phyloP scores from a whole-genome alignment of 2,329 filamentous ascomycete species.

The Cordyceps cicadae region DNA sequence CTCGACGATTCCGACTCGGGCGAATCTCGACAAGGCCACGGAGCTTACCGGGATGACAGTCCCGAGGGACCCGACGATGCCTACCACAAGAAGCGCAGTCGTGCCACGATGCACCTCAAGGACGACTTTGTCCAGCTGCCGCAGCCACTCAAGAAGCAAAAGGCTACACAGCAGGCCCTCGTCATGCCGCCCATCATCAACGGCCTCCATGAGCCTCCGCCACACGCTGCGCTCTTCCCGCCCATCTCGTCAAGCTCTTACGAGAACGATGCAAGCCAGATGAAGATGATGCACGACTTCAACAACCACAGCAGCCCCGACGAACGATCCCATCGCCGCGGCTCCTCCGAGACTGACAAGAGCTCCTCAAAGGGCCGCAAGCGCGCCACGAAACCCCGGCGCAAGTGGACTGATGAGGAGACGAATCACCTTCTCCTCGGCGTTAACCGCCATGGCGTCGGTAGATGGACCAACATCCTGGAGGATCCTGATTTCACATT shows the following conservation, averaged over 20 bases:
- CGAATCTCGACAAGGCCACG: constrained; percentile 34
- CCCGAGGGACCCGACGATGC: constrained; percentile 36
- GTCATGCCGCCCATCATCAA: constrained; percentile 58
- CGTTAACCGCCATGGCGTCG: constrained; percentile 54
- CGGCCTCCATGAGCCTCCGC: constrained; percentile 54
- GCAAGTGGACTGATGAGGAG: constrained; percentile 58
- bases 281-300: constrained; percentile 33
- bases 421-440: constrained; percentile 54
- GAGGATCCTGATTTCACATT: constrained; percentile 54
- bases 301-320: constrained; percentile 26
- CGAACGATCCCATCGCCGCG: constrained; percentile 16
- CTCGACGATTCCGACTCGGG: constrained; percentile 30
- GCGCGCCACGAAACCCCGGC: constrained; percentile 47
- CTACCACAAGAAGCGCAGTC: constrained; percentile 47
- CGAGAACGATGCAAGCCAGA: constrained; percentile 35
- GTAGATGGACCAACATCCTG: constrained; percentile 57
- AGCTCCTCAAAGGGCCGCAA: constrained; percentile 37
- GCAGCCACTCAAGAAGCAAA: constrained; percentile 57
- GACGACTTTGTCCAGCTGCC: constrained; percentile 58
- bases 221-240: constrained; percentile 53
- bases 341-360: constrained; percentile 25
- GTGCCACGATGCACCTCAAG: constrained; percentile 36
- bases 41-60: constrained; percentile 38
- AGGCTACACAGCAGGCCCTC: constrained; percentile 45
- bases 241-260: constrained; percentile 53